Percentiles rank a stretch among this genome's conserved stretches.
These are phyloP conservation scores for Barbatosphaeria neglecta DNA, from an alignment of 495 filamentous ascomycete species.

Conservation along the genomic window DNA sequence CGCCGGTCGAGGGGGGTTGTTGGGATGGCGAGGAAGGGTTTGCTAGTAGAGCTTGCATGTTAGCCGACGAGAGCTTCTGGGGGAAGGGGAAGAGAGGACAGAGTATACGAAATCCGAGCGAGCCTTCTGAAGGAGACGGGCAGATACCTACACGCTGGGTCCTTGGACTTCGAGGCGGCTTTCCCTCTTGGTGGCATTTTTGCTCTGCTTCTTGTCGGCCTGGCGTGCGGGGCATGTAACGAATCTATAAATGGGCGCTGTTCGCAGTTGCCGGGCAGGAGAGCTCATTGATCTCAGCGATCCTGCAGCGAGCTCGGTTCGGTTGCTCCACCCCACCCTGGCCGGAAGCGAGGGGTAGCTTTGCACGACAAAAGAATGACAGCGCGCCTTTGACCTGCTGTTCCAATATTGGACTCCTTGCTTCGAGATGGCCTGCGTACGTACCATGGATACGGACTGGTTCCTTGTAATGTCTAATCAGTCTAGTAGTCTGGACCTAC, in stretches of 20 bases:
- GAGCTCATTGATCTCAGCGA: neutral
- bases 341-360: neutral
- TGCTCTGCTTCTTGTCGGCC: neutral
- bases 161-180: slow-evolving; percentile 17
- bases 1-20: neutral
- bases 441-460: neutral
- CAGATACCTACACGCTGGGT: slow-evolving; percentile 15
- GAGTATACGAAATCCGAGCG: neutral
- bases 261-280: neutral
- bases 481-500: too few relatives aligned
- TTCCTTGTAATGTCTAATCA: too few relatives aligned
- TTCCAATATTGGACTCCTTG: too few relatives aligned
- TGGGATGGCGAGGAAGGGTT: neutral
- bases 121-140: too few relatives aligned
- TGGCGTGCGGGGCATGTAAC: slow-evolving; percentile 1
- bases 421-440: neutral
- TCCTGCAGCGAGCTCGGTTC: too few relatives aligned
- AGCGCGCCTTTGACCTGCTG: too few relatives aligned
- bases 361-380: too few relatives aligned
- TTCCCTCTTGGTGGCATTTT: slow-evolving; percentile 23
- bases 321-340: neutral
- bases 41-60: neutral
- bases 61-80: neutral
- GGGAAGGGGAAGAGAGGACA: neutral
- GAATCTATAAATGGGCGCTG: neutral